phyloP scores from a whole-genome alignment of 176 grass and related monocot species.

The Elymus sibiricus region DNA sequence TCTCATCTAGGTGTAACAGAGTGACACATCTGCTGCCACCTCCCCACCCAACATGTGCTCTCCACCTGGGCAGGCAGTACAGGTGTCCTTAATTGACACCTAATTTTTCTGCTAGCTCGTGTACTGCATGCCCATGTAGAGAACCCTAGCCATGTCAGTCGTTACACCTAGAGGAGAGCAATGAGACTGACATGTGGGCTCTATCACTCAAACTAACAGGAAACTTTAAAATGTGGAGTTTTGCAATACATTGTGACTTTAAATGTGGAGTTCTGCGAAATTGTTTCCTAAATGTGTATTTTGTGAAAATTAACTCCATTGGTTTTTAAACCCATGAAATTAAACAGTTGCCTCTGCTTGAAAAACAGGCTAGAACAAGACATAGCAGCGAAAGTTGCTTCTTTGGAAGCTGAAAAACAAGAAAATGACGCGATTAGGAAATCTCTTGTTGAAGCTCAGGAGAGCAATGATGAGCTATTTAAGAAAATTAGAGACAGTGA shows the following conservation, averaged over 20 bases:
- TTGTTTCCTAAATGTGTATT: not conserved
- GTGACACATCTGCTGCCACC: not conserved
- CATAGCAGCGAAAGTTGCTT: conserved; percentile 18
- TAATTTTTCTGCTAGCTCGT: not conserved
- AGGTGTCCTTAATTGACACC: not conserved
- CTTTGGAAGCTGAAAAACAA: conserved; percentile 53
- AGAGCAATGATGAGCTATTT: conserved; percentile 43
- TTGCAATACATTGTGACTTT: not conserved
- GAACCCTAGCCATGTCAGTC: not conserved
- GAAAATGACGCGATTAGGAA: conserved; percentile 44
- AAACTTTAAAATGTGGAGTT: not conserved
- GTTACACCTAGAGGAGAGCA: not conserved
- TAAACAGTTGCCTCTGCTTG: conserved; percentile 15
- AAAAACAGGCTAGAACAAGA: conserved; percentile 53
- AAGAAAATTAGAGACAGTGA: conserved; percentile 50
- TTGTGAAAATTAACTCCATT: not conserved
- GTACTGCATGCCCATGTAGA: not conserved
- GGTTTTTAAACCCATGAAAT: conserved; percentile 8
- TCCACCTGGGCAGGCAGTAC: not conserved
- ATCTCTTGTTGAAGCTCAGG: conserved; percentile 51
- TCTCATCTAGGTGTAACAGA: not conserved
- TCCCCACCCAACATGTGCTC: not conserved
- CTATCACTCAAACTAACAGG: not conserved
- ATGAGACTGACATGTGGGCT: not conserved
- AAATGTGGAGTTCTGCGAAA: not conserved